Percentiles rank a stretch among this genome's conserved stretches.
phyloP scores from a whole-genome alignment of 2,329 filamentous ascomycete species.

The Pseudodiploospora longispora region DNA sequence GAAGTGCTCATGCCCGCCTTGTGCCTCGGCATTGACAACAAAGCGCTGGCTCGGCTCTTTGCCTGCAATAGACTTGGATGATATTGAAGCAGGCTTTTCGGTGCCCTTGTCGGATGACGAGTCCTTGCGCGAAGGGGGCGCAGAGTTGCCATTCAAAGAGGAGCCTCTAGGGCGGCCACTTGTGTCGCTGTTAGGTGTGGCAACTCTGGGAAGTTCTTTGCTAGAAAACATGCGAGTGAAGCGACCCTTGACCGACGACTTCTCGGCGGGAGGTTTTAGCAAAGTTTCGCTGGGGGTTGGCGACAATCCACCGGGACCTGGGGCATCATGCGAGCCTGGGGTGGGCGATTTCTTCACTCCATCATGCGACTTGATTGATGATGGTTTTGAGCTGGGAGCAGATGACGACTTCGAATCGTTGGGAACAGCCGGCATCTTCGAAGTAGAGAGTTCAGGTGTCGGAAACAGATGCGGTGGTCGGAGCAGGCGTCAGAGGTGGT shows the following conservation, averaged over 20 bases:
- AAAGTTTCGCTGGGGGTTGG: constrained; percentile 14
- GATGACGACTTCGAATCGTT: constrained; percentile 30
- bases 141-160: constrained; percentile 26
- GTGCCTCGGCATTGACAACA: constrained; percentile 37
- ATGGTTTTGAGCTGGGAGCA: constrained; percentile 38
- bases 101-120: constrained; percentile 25
- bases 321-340: constrained; percentile 31
- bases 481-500: too few relatives aligned
- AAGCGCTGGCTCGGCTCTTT: constrained; percentile 42
- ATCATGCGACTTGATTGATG: constrained; percentile 42
- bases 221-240: constrained; percentile 58
- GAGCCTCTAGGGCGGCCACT: constrained; percentile 27
- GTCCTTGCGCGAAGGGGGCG: constrained; percentile 34
- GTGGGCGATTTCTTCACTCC: constrained; percentile 32
- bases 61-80: constrained; percentile 20
- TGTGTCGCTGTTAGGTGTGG: constrained; percentile 24
- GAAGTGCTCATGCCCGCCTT: constrained; percentile 76
- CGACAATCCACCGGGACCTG: constrained; percentile 17
- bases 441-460: background rate
- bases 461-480: background rate
- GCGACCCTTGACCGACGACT: constrained; percentile 55
- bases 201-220: constrained; percentile 37
- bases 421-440: constrained; percentile 26
- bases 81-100: constrained; percentile 16
- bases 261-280: constrained; percentile 37